Percentiles rank a stretch among this genome's conserved stretches.
phyloP scores from a whole-genome alignment of 2,329 filamentous ascomycete species.

The Exophiala bonariae region DNA sequence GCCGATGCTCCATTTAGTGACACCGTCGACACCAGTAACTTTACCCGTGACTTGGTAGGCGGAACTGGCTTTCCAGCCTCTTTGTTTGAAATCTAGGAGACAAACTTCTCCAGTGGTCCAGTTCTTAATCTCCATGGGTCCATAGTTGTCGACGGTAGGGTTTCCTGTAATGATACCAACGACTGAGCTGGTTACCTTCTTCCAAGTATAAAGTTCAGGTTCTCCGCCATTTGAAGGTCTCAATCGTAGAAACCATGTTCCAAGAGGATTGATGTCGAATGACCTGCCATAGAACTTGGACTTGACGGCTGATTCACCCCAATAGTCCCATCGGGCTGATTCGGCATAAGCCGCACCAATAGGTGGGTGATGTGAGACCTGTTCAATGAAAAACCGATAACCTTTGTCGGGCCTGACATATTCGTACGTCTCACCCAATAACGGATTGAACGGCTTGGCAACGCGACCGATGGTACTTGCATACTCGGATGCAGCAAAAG shows the following conservation, averaged over 20 bases:
- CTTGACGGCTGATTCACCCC: slow-evolving; percentile 88
- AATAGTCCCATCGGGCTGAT: slow-evolving; percentile 93
- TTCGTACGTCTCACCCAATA: slow-evolving; percentile 95
- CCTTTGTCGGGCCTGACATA: slow-evolving; percentile 95
- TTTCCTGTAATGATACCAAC: slow-evolving; percentile 97
- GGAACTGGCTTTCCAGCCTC: slow-evolving; percentile 92
- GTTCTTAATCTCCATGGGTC: slow-evolving; percentile 95
- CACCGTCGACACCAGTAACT: slow-evolving; percentile 75
- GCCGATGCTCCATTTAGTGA: slow-evolving; percentile 83
- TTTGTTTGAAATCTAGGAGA: slow-evolving; percentile 85
- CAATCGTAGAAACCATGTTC: slow-evolving; percentile 92
- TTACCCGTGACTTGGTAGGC: slow-evolving; percentile 88
- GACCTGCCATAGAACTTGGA: slow-evolving; percentile 98
- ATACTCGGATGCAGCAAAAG: slow-evolving; percentile 94
- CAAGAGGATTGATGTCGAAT: slow-evolving; percentile 93
- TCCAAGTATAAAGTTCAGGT: slow-evolving; percentile 95
- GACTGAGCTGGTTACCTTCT: slow-evolving; percentile 97
- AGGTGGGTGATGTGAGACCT: slow-evolving; percentile 96
- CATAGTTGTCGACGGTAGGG: slow-evolving; percentile 96
- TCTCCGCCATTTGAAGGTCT: slow-evolving; percentile 73
- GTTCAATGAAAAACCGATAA: slow-evolving; percentile 97
- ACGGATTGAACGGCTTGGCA: slow-evolving; percentile 96
- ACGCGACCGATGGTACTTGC: slow-evolving; percentile 95
- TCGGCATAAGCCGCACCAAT: slow-evolving; percentile 93
- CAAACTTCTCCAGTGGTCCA: slow-evolving; percentile 94